Base-by-base conservation (phyloP, 192 early-diverging fungal species). In the Coemansia sp. region DNA sequence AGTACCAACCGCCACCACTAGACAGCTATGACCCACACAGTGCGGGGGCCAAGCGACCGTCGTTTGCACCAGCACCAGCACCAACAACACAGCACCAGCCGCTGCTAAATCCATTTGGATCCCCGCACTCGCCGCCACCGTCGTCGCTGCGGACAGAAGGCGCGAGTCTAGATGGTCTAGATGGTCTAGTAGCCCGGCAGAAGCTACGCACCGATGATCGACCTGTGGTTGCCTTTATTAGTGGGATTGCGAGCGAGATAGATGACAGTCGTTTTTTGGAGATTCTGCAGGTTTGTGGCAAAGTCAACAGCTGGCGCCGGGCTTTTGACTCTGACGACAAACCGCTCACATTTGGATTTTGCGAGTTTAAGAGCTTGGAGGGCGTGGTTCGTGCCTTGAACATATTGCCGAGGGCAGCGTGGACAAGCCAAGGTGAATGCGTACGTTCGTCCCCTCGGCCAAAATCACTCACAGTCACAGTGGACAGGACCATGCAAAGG, bases 261-360 rank as follows among this genome's bases (percentile, higher is more conserved):
- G 55, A 48, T 13, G 77, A 80, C 39, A 63, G 65, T 7, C 71
- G 61, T 72, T 23, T 80, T 16, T 56, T 62, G 46, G 67, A 64
- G 63, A 57, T 80, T 10, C 36, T 80, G 45, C 28, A 33, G 20
- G 65, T 63, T 9, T 80, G 72, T 11, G 72, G 77, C 16, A 35
- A 70, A 14, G 55, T 80, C 37, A 56, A 13, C 16, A 71, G 43
- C 61, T 80, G 77, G 72, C 53, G 37, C 14, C 68, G 77, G 7
- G 72, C 67, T 5, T 45, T 42, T 24, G 61, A 60, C 33, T 61
- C 72, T 1, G 60, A 74, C 11, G 77, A 63, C 3, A 60, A 58
- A 28, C 77, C 72, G 21, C 65, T 71, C 38, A 40, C 60, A n/a
- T 80, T 80, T 67, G 77, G 77, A 5, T 80, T 80, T 57, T 80